Evolutionary conservation across 2,329 filamentous ascomycete species (phyloP).

Genomic region (Claviceps pusilla): DNA sequence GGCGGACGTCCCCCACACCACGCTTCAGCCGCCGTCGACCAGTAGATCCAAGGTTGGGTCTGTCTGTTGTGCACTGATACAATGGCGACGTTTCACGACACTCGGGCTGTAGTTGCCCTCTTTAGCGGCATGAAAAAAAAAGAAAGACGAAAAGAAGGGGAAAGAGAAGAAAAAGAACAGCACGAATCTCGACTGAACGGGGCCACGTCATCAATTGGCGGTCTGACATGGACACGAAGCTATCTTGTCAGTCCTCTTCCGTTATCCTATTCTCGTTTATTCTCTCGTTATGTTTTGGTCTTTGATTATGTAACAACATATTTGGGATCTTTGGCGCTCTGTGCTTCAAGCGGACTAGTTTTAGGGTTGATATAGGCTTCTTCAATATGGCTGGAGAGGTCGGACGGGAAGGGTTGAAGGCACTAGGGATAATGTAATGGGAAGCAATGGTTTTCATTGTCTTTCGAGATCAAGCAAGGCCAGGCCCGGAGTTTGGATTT

Average conservation of each 20-base stretch:
- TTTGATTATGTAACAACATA: conserved; percentile 18
- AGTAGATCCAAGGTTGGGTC: conserved; percentile 9
- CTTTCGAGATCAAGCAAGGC: neutral
- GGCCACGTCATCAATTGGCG: neutral
- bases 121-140: neutral
- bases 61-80: neutral
- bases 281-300: neutral
- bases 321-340: conserved; percentile 5
- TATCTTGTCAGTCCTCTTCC: neutral
- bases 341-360: conserved; percentile 5
- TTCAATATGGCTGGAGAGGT: neutral
- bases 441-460: conserved; percentile 1
- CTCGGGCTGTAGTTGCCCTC: neutral
- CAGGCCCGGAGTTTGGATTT: conserved; percentile 12
- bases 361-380: neutral
- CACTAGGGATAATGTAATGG: neutral
- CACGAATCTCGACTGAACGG: neutral
- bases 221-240: neutral
- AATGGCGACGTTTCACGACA: neutral
- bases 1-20: conserved; percentile 20
- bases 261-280: neutral
- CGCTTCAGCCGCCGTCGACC: conserved; percentile 12
- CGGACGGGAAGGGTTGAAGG: neutral
- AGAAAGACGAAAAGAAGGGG: neutral
- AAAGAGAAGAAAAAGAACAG: neutral